A percentile compares a stretch with the other conserved stretches of the same genome.
Conservation (phyloP, 805 yeast genomes). For the Lachancea nothofagi region DNA sequence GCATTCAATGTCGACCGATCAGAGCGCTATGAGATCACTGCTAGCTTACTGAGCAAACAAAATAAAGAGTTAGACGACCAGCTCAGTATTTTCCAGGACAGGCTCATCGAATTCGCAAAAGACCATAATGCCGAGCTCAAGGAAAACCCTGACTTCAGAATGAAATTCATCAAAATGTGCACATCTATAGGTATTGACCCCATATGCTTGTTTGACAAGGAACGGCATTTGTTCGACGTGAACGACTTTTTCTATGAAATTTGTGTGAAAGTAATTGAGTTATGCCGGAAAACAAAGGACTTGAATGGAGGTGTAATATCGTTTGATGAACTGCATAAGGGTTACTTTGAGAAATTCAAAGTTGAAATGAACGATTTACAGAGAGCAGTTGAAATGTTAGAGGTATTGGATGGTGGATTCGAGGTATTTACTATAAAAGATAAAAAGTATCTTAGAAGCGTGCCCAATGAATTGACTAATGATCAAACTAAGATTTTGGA, state of each 20-base stretch:
- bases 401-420: conserved; percentile 64
- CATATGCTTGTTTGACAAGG: conserved; percentile 37
- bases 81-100: conserved; percentile 68
- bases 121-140: conserved; percentile 66
- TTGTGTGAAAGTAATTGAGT: conserved; percentile 68
- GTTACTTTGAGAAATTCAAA: conserved; percentile 30
- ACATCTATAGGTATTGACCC: conserved; percentile 82
- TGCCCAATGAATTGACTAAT: conserved; percentile 55
- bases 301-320: conserved; percentile 80
- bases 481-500: conserved; percentile 73
- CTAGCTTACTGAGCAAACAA: conserved; percentile 41
- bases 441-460: conserved; percentile 52
- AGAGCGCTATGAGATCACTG: conserved; percentile 15
- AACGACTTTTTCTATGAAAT: conserved; percentile 60
- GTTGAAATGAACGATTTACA: conserved; percentile 47
- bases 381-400: conserved; percentile 48
- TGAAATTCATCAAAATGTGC: conserved; percentile 72
- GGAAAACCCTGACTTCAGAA: conserved; percentile 57
- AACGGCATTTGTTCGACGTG: conserved; percentile 29
- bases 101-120: conserved; percentile 66
- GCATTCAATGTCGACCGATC: conserved; percentile 35
- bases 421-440: conserved; percentile 50
- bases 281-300: conserved; percentile 62
- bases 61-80: conserved; percentile 62
- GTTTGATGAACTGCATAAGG: conserved; percentile 43